Evolutionary conservation across 108 stramenopile genomes (phyloP).

Genomic region (Fragilaria crotonensis): DNA sequence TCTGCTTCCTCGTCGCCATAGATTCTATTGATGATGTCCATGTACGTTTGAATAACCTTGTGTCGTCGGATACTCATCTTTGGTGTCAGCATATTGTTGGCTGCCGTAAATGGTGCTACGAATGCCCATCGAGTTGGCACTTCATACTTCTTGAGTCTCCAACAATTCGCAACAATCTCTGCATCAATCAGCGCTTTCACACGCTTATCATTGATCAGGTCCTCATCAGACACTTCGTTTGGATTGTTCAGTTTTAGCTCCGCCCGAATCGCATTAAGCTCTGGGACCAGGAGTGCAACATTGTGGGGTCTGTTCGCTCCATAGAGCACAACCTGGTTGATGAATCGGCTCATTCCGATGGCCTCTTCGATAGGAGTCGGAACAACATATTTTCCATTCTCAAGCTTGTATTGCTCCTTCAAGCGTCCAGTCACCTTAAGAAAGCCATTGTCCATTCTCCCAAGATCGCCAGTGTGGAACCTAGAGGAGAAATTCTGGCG

Average conservation of each 20-base stretch:
- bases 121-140: conserved; percentile 71
- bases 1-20: conserved; percentile 45
- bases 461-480: conserved; percentile 89
- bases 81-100: conserved; percentile 89
- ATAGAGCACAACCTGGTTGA: conserved; percentile 83
- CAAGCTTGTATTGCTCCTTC: conserved; percentile 96
- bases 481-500: conserved; percentile 12
- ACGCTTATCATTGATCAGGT: conserved; percentile 54
- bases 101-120: conserved; percentile 87
- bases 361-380: conserved; percentile 90
- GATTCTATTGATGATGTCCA: conserved; percentile 52
- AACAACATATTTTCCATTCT: conserved; percentile 95
- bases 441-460: conserved; percentile 63
- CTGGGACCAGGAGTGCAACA: conserved; percentile 84
- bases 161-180: conserved; percentile 57
- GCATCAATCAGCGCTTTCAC: conserved; percentile 60
- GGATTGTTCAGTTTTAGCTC: conserved; percentile 33
- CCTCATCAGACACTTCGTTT: conserved; percentile 52
- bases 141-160: conserved; percentile 81
- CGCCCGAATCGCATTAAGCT: conserved; percentile 66
- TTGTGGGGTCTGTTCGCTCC: conserved; percentile 90
- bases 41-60: conserved; percentile 78
- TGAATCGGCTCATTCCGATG: conserved; percentile 79
- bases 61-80: conserved; percentile 91
- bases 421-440: conserved; percentile 72